phyloP scores from a whole-genome alignment of 108 stramenopile genomes.

The Asterionellopsis glacialis region DNA sequence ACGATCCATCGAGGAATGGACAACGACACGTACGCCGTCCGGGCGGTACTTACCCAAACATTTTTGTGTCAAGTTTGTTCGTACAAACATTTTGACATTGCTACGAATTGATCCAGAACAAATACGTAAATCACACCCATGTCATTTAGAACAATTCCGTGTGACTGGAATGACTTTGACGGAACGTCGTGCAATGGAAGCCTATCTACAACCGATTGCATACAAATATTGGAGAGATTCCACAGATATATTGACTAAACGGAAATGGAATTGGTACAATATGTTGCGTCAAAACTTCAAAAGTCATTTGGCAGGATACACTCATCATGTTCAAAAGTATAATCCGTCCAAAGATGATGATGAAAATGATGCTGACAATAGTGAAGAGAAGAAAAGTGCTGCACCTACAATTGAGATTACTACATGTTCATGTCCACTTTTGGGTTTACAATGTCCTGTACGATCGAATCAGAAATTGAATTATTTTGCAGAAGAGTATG shows the following conservation, averaged over 20 bases:
- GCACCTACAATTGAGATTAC: not conserved
- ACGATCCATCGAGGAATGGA: not conserved
- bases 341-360: not conserved
- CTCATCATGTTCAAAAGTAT: conserved; percentile 4
- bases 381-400: too few relatives aligned
- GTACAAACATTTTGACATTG: conserved; percentile 16
- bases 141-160: conserved; percentile 11
- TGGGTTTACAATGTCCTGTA: conserved; percentile 12
- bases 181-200: conserved; percentile 28
- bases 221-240: conserved; percentile 1
- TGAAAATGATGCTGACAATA: not conserved
- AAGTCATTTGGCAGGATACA: conserved; percentile 3
- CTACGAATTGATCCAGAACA: conserved; percentile 15
- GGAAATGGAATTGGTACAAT: conserved; percentile 21
- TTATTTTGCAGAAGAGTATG: conserved; percentile 8
- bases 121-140: conserved; percentile 14
- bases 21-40: too few relatives aligned
- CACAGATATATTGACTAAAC: conserved; percentile 15
- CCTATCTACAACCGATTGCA: conserved; percentile 4
- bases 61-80: conserved; percentile 7
- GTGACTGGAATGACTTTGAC: conserved; percentile 23
- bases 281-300: conserved; percentile 9
- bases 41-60: conserved; percentile 3
- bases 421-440: not conserved
- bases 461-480: conserved; percentile 5